phyloP scores from a whole-genome alignment of 108 stramenopile species.

The Skeletonema grethae region DNA sequence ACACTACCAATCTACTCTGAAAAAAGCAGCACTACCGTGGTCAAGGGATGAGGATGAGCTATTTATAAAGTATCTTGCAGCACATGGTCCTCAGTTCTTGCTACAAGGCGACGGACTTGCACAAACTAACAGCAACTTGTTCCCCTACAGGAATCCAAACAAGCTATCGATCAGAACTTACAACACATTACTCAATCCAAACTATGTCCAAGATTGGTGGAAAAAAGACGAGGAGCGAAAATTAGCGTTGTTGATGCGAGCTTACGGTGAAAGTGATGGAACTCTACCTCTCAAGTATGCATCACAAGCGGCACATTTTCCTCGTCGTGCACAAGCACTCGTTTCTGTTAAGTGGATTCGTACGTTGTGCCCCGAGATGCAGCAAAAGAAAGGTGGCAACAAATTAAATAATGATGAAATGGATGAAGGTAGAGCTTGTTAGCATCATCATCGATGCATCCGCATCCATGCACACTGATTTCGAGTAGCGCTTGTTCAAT shows the following conservation, averaged over 20 bases:
- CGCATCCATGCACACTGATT: too few species aligned
- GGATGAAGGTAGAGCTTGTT: not conserved
- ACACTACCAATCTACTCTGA: slow-evolving; percentile 40
- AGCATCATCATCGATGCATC: too few species aligned
- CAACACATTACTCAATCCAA: slow-evolving; percentile 57
- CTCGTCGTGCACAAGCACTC: slow-evolving; percentile 36
- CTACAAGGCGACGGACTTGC: slow-evolving; percentile 33
- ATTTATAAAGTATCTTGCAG: slow-evolving; percentile 62
- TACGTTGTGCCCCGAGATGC: slow-evolving; percentile 48
- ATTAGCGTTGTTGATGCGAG: slow-evolving; percentile 51
- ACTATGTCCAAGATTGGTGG: slow-evolving; percentile 35
- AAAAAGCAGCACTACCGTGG: slow-evolving; percentile 43
- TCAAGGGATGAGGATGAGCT: slow-evolving; percentile 64
- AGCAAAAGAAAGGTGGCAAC: not conserved
- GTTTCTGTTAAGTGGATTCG: slow-evolving; percentile 61
- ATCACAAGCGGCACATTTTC: slow-evolving; percentile 44
- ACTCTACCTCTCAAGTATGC: slow-evolving; percentile 11
- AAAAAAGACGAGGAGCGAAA: slow-evolving; percentile 37
- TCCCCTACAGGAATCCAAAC: slow-evolving; percentile 33
- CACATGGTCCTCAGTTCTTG: slow-evolving; percentile 53
- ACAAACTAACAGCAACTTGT: slow-evolving; percentile 26
- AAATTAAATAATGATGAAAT: not conserved
- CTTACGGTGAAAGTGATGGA: slow-evolving; percentile 32
- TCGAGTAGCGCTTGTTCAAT: not conserved
- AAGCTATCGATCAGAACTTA: slow-evolving; percentile 41